These are phyloP conservation scores for Mycena kentingensis DNA, from an alignment of 768 basidiomycete genomes.

Conservation along the genomic window DNA sequence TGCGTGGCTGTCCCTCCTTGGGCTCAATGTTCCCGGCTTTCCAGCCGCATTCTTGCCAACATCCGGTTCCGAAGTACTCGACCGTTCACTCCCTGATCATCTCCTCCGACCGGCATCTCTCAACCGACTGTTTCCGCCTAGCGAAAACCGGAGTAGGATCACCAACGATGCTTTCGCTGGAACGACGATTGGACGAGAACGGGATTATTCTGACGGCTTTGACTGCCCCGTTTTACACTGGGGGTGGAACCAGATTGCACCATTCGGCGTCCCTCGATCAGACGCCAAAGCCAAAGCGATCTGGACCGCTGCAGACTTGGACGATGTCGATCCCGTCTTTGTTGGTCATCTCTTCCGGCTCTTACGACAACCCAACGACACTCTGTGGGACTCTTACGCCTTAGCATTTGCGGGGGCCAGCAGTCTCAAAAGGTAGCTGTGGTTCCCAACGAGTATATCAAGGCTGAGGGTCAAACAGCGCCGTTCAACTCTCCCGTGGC, in stretches of 20 bases:
- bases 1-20: conserved; percentile 70
- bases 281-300: conserved; percentile 35
- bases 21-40: conserved; percentile 74
- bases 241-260: conserved; percentile 53
- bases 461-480: conserved; percentile 42
- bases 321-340: conserved; percentile 49
- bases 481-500: conserved; percentile 65
- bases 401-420: conserved; percentile 69
- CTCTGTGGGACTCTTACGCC: conserved; percentile 65
- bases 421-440: conserved; percentile 56
- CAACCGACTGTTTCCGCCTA: conserved; percentile 53
- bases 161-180: conserved; percentile 66
- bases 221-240: conserved; percentile 67
- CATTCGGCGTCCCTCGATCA: conserved; percentile 48
- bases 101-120: conserved; percentile 49
- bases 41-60: conserved; percentile 38
- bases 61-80: conserved; percentile 51
- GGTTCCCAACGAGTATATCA: conserved; percentile 1
- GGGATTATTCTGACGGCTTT: conserved; percentile 60
- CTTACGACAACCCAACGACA: conserved; percentile 52
- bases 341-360: conserved; percentile 62
- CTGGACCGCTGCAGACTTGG: conserved; percentile 51
- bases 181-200: conserved; percentile 65
- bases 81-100: conserved; percentile 62
- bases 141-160: conserved; percentile 33